Conservation (phyloP, 2,329 filamentous ascomycete species). For the Drechslerella coelobrocha region DNA sequence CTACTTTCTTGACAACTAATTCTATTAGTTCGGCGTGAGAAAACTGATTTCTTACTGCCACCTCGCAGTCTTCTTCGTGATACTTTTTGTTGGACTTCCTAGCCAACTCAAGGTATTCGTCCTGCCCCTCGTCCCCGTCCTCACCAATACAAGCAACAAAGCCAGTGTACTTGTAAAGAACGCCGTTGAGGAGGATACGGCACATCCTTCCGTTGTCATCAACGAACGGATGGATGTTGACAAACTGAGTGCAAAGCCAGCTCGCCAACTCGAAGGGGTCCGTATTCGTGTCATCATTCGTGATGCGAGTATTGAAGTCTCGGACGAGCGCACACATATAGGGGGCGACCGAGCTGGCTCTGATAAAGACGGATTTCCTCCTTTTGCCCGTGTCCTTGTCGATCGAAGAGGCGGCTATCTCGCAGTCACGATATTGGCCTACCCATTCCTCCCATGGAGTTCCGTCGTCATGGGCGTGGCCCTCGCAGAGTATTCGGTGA, state of each 20-base stretch:
- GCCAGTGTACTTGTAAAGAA: conserved; percentile 28
- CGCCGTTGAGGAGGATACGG: conserved; percentile 26
- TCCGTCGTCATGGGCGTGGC: conserved; percentile 9
- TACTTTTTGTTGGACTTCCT: neutral
- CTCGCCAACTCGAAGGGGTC: conserved; percentile 16
- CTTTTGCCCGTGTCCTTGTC: neutral
- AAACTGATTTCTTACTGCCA: neutral
- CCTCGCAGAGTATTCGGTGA: conserved; percentile 18
- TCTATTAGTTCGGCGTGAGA: conserved; percentile 11
- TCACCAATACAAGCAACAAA: conserved; percentile 24
- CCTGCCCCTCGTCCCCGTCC: conserved; percentile 7
- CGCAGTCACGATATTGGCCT: conserved; percentile 21
- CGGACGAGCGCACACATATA: conserved; percentile 3
- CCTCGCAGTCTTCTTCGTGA: conserved; percentile 25
- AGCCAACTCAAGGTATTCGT: conserved; percentile 46
- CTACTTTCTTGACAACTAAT: conserved; percentile 4
- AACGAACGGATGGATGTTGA: conserved; percentile 26
- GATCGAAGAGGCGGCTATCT: conserved; percentile 40
- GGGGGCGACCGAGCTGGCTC: conserved; percentile 4
- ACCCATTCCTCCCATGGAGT: conserved; percentile 21
- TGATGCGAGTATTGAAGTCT: conserved; percentile 30
- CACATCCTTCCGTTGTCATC: conserved; percentile 29
- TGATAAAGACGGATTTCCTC: conserved; percentile 26
- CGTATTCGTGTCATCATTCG: neutral
- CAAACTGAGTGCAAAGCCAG: conserved; percentile 27